These are phyloP conservation scores for Stachybotrys elegans DNA, from an alignment of 2,329 filamentous ascomycete genomes.

Conservation along the genomic window DNA sequence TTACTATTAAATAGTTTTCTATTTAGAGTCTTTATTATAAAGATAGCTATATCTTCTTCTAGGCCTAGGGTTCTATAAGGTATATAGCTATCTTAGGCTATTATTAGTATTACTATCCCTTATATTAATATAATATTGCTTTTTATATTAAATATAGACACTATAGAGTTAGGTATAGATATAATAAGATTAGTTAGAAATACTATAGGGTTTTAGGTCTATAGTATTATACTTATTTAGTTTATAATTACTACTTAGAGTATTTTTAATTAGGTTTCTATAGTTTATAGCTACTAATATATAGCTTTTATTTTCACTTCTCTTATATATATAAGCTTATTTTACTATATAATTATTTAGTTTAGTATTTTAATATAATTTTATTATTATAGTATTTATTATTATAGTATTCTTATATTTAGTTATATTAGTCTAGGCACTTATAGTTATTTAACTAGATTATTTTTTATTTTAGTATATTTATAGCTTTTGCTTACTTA, in stretches of 20 bases:
- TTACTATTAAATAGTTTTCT: constrained; percentile 2
- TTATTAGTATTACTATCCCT: neutral
- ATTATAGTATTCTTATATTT: no score
- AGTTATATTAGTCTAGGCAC: no score
- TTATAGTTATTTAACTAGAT: no score
- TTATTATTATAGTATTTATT: no score
- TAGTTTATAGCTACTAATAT: no score
- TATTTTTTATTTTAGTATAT: no score
- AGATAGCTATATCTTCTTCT: neutral
- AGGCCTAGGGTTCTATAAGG: no score
- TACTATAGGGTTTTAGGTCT: neutral
- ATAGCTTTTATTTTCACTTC: neutral
- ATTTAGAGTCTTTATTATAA: neutral
- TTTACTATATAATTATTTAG: neutral
- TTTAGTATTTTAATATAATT: neutral
- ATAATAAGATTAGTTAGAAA: neutral
- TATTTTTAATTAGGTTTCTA: no score
- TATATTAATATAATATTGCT: neutral
- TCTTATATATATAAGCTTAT: neutral
- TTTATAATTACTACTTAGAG: no score
- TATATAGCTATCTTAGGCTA: neutral
- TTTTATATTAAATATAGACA: neutral
- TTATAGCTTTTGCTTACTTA: no score
- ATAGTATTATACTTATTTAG: no score
- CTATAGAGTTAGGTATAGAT: neutral